phyloP scores from a whole-genome alignment of 2,329 filamentous ascomycete species.

The Xylariaceae sp. region DNA sequence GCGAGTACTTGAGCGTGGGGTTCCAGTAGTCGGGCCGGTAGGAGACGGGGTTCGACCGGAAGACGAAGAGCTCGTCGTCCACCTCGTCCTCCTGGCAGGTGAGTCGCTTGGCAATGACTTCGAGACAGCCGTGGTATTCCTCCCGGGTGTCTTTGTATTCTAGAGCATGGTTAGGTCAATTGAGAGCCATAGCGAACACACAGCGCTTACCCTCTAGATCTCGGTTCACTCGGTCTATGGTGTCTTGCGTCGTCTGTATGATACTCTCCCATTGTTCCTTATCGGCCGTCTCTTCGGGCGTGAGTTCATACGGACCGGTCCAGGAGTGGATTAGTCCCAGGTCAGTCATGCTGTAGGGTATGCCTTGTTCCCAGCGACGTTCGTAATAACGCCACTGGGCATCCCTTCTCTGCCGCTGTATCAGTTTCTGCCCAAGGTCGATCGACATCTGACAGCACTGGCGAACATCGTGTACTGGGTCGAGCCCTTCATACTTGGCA shows the following conservation, averaged over 20 bases:
- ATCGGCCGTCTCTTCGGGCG: constrained; percentile 24
- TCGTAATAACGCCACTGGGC: constrained; percentile 22
- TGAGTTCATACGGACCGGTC: constrained; percentile 30
- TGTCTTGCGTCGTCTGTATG: constrained; percentile 23
- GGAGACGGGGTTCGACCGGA: constrained; percentile 13
- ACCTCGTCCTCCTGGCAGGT: constrained; percentile 25
- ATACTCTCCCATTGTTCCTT: constrained; percentile 26
- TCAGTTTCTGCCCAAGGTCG: constrained; percentile 11
- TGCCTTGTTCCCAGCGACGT: constrained; percentile 10
- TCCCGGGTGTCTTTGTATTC: constrained; percentile 12
- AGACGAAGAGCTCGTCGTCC: constrained; percentile 21
- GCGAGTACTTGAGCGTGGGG: constrained; percentile 35
- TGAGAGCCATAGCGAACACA: background rate
- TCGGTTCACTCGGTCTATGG: constrained; percentile 26
- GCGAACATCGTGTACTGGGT: constrained; percentile 15
- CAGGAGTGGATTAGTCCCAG: constrained; percentile 29
- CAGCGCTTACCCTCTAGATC: constrained; percentile 30
- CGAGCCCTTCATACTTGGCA: constrained; percentile 15
- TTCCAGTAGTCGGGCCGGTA: constrained; percentile 30
- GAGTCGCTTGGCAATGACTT: constrained; percentile 19
- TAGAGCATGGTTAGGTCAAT: constrained; percentile 10
- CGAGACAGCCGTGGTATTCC: constrained; percentile 12
- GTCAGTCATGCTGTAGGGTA: constrained; percentile 19
- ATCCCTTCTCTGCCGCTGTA: constrained; percentile 16
- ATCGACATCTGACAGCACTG: constrained; percentile 19